phyloP scores from a whole-genome alignment of 352 stramenopile species.

The Elongisporangium undulatum region DNA sequence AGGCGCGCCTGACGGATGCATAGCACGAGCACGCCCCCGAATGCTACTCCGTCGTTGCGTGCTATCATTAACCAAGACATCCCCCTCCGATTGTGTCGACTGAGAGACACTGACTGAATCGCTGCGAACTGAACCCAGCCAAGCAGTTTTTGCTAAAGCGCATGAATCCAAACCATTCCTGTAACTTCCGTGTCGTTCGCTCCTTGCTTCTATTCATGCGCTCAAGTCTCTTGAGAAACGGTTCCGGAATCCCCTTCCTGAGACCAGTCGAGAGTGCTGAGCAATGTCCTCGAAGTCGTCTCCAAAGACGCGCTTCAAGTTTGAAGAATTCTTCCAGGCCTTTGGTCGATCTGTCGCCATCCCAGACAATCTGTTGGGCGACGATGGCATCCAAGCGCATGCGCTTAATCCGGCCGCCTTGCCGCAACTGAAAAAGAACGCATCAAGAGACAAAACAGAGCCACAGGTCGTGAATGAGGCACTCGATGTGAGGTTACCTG shows the following conservation, averaged over 20 bases:
- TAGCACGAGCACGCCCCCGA: background rate
- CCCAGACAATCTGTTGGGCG: background rate
- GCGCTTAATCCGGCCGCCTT: background rate
- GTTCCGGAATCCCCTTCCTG: constrained; percentile 4
- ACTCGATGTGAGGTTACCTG: constrained; percentile 21
- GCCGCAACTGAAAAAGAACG: background rate
- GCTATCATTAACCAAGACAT: background rate
- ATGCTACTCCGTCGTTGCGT: background rate
- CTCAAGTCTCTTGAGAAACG: constrained; percentile 6
- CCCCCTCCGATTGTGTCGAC: background rate
- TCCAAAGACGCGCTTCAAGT: constrained; percentile 20
- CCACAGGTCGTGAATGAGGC: background rate
- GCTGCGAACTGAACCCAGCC: background rate
- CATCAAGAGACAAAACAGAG: background rate
- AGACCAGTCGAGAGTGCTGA: background rate
- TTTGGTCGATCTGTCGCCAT: constrained; percentile 50
- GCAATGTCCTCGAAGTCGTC: background rate
- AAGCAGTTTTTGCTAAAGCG: background rate
- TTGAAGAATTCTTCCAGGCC: constrained; percentile 63
- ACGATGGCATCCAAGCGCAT: background rate
- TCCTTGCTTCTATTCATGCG: background rate
- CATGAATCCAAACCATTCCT: background rate
- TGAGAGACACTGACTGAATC: background rate
- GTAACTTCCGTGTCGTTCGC: background rate
- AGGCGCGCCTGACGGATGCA: background rate